Base-by-base conservation (phyloP, 116 monocot genomes). In the Phalaenopsis hybrid region DNA sequence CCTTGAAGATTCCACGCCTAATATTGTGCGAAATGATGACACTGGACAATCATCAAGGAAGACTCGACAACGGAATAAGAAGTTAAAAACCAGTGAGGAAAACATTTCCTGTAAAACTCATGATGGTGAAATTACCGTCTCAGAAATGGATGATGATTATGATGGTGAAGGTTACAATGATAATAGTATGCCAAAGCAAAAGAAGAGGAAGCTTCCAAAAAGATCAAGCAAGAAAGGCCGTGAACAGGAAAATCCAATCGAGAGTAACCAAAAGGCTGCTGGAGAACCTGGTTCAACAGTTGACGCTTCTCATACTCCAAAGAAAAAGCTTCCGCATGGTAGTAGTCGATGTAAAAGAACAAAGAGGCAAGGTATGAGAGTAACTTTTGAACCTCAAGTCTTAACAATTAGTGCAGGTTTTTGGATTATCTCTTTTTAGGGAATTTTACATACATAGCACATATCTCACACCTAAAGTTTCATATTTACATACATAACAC, bases 241-340 rank as follows among this genome's bases (percentile, higher is more conserved):
- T 86, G 86, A 83, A 78, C 84, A 21, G 52, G 68, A 85, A 76
- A 86, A 81, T 68, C 69, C 80, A 50, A n/a, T 41, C 37, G 78
- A 76, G 75, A 88, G 75, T 75, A 37, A n/a, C n/a, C 88, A 85
- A 67, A 89, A 70, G 46, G 55, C 31, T 21, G 78, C 65, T 78
- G 82, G 77, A 44, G 50, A 82, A 79, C 16, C 84, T 79, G 67
- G 79, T 74, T 63, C 78, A 16, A 45, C 58, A 17, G 59, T 11
- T 51, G 41, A 91, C 33, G 84, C 41, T 41, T 41, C 41, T 41
- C 41, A 81, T 75, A 67, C 81, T 70, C 75, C 76, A 15, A 91
- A 93, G 67, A 90, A 90, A 82, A 90, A 83, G 68, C 85, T 92
- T 86, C 68, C 84, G 0, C 92, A 89, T 87, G 85, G 82, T 44